Evolutionary conservation across 768 basidiomycete genomes (phyloP), one percentile per base, ranked within the genome.

Genomic region (Amanita fuliginea): DNA sequence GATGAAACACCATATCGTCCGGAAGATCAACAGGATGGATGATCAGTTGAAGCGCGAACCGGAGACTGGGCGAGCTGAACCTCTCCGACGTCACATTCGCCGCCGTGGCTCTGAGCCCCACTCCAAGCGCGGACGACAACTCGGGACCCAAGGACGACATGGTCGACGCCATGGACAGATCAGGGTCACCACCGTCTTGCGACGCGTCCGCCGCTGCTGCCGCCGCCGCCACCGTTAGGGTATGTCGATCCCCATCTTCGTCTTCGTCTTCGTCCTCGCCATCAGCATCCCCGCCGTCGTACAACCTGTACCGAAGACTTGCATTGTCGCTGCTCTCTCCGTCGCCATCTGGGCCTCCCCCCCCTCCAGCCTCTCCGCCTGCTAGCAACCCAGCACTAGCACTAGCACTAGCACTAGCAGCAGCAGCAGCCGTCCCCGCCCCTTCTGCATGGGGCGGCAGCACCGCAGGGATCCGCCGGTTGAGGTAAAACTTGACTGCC

Each of bases 401-500:
- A n/a, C n/a, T n/a, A n/a, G n/a, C n/a, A n/a, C n/a, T n/a, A n/a
- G n/a, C n/a, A n/a, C n/a, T n/a, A n/a, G n/a, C n/a, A n/a, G n/a
- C n/a, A n/a, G n/a, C n/a, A n/a, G n/a, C n/a, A 13, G 18, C 16
- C n/a, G 9, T 14, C 26, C 16, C 22, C 30, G 33, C 43, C 43
- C 43, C 18, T 24, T 45, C 36, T 6, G 28, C 32, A n/a, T n/a
- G n/a, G 7, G 10, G 32, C 32, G 32, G 32, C 13, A 32, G 7
- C 13, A n/a, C n/a, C n/a, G 32, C 32, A 13, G 32, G 32, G 35
- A 21, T 26, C 22, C 75, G 70, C 47, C 88, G 72, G 62, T 97
- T 92, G 54, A 98, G 65, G 66, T 96, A 99, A 65, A 98, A 86
- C 65, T 97, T 98, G 67, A 98, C 94, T 0, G 86, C 83, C 3